Conservation (phyloP, 23 red algal genomes). For the Gracilaria domingensis region DNA sequence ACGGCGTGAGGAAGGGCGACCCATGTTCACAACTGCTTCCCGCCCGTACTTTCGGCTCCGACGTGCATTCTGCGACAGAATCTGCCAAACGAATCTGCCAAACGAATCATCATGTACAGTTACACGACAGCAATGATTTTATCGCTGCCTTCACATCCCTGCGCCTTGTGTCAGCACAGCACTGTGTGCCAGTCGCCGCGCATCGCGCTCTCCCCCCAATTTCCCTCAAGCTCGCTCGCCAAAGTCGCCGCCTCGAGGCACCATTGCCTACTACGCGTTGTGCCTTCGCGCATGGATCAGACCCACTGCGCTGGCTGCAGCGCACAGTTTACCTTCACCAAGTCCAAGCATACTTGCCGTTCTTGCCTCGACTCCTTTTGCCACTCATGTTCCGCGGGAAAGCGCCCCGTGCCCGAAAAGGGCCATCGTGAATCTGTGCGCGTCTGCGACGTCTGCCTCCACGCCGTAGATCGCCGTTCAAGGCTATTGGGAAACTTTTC, state of each 20-base stretch:
- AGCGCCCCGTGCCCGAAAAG: slow-evolving; percentile 58
- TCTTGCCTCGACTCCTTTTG: slow-evolving; percentile 67
- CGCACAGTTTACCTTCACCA: slow-evolving; percentile 64
- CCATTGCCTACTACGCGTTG: no score
- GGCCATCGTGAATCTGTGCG: slow-evolving; percentile 62
- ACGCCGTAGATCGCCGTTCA: slow-evolving; percentile 63
- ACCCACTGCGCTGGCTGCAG: slow-evolving; percentile 78
- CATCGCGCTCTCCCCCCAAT: no score
- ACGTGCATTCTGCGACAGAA: no score
- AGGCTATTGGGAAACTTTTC: slow-evolving; percentile 41
- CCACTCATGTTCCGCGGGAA: slow-evolving; percentile 56
- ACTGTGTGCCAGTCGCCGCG: no score
- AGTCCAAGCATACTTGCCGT: slow-evolving; percentile 67
- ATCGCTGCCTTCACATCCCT: no score
- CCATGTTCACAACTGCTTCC: background rate
- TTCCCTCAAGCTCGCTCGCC: no score
- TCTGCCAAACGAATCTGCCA: no score
- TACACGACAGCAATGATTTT: no score
- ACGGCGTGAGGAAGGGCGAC: background rate
- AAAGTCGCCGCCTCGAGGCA: no score
- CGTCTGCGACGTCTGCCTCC: slow-evolving; percentile 74
- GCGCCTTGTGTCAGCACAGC: no score
- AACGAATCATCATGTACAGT: no score
- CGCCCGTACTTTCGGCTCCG: no score
- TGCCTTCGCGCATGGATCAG: slow-evolving; percentile 19